Base-by-base conservation (phyloP, 495 filamentous ascomycete species). In the Talaromyces borbonicus region DNA sequence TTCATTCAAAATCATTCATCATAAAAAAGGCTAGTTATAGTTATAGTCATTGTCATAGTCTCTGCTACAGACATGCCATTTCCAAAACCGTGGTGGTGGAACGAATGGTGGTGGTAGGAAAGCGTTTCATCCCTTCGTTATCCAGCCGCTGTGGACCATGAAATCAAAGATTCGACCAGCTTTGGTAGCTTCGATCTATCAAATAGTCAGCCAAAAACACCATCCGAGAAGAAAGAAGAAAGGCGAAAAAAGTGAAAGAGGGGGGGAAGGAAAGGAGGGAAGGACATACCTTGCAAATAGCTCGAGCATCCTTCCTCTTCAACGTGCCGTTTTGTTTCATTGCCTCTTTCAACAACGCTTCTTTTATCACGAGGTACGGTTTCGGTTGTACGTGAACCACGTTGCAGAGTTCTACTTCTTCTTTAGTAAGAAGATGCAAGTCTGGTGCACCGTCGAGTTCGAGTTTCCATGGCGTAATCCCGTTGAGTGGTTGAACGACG, bases 311-410 rank as follows among this genome's bases (percentile, higher is more conserved):
- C 57, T 93, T 96, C 77, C 89, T 94, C 71, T 95, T 97, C 19
- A 99, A 52, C 25, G 66, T 77, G 1, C 92, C 92, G 23, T 88
- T 87, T 41, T 80, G 78, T 62, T 88, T 90, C 67, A 94, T 77
- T 1, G 90, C 85, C 57, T 96, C 89, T 56, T 84, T 86, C 36
- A 97, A 61, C 27, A 95, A 62, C 22, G 81, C 77, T 56, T 95
- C 88, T 63, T 97, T 97, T 62, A 99, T 89, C 52, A 86, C 85
- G 26, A 95, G 57, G 58, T 95, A 99, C 1, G 93, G 86, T 62
- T 97, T 97, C 1, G 92, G 93, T 61, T 87, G 80, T 26, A 97
- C 62, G 24, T 86, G 78, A 4, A 94, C 69, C 38, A 80, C 75
- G 50, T 81, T 81, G 65, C 93, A 97, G 3, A 99, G 65, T 55